Conservation (phyloP, 1,139 yeast species). For the Blastobotrys buckinghamii region DNA sequence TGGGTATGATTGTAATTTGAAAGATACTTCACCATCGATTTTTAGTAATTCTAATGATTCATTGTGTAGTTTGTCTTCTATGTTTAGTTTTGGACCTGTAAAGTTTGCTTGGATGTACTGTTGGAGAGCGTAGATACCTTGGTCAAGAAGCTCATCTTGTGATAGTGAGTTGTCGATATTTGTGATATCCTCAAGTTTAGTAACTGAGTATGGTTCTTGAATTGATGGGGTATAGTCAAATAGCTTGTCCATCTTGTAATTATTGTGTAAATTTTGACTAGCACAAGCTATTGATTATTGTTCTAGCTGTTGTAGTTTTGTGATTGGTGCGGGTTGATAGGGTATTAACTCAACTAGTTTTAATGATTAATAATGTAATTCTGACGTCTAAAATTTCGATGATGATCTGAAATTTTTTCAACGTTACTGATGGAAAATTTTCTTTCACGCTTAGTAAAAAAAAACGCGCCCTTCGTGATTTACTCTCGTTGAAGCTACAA, state of each 20-base stretch:
- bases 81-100: slow-evolving; percentile 70
- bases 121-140: slow-evolving; percentile 46
- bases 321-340: too few relatives aligned
- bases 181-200: not conserved
- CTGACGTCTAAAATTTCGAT: too few relatives aligned
- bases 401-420: too few relatives aligned
- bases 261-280: not conserved
- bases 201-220: not conserved
- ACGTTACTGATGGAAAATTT: too few relatives aligned
- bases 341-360: too few relatives aligned
- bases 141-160: not conserved
- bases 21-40: slow-evolving; percentile 33
- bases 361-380: too few relatives aligned
- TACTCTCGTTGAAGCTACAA: too few relatives aligned
- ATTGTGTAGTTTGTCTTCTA: slow-evolving; percentile 18
- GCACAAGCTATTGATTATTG: too few relatives aligned
- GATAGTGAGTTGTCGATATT: not conserved
- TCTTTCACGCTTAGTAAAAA: too few relatives aligned
- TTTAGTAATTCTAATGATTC: slow-evolving; percentile 17
- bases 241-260: not conserved
- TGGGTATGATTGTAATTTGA: slow-evolving; percentile 29
- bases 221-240: not conserved
- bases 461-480: too few relatives aligned
- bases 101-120: slow-evolving; percentile 68
- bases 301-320: too few relatives aligned